Evolutionary conservation across 805 yeast genomes (phyloP).

Genomic region (Maudiozyma saulgeensis): DNA sequence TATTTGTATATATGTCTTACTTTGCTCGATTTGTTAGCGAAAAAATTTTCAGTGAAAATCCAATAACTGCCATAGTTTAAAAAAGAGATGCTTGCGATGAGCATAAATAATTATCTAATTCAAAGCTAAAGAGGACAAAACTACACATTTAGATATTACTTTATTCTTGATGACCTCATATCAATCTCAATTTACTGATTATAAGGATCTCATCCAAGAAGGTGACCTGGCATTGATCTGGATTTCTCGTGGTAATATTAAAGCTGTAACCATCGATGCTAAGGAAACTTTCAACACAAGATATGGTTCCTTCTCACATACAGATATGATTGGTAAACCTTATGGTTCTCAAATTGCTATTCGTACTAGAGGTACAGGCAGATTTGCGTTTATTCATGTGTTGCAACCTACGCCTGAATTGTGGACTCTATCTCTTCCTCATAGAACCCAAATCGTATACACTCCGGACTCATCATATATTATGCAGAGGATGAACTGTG

Average conservation of each 20-base stretch:
- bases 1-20: no score
- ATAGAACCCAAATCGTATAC: constrained; percentile 94
- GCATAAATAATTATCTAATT: no score
- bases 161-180: no score
- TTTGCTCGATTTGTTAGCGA: no score
- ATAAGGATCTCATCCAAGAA: constrained; percentile 62
- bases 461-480: constrained; percentile 92
- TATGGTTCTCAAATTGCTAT: constrained; percentile 80
- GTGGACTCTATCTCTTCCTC: constrained; percentile 95
- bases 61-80: no score
- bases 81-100: no score
- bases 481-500: constrained; percentile 66
- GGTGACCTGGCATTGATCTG: constrained; percentile 84
- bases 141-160: no score
- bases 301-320: constrained; percentile 84
- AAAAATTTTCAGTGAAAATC: no score
- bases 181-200: constrained; percentile 36
- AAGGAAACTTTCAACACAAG: constrained; percentile 70
- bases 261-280: constrained; percentile 54
- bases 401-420: constrained; percentile 89
- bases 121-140: no score
- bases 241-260: constrained; percentile 69
- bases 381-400: constrained; percentile 73
- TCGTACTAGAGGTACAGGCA: constrained; percentile 46
- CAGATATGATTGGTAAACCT: constrained; percentile 65